These are phyloP conservation scores for Lasiosphaeria hispida DNA, from an alignment of 495 filamentous ascomycete genomes.

Conservation along the genomic window DNA sequence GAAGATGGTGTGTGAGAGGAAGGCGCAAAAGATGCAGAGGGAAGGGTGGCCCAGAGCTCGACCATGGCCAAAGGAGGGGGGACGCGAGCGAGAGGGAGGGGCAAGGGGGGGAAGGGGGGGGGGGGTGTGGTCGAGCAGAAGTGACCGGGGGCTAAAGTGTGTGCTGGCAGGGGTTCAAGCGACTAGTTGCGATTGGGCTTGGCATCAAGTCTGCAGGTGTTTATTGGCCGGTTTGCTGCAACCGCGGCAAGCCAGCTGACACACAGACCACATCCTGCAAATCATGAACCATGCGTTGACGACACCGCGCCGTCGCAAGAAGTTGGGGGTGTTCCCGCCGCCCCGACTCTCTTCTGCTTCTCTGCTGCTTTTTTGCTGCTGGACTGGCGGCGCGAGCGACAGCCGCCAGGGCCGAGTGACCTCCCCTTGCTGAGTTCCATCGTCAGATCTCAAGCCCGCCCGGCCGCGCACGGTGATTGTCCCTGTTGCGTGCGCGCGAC, in stretches of 20 bases:
- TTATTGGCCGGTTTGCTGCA: slow-evolving; percentile 25
- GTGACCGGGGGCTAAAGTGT: slow-evolving; percentile 12
- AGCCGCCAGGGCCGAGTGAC: no score
- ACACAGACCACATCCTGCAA: slow-evolving; percentile 31
- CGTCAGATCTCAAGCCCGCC: no score
- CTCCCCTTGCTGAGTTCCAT: no score
- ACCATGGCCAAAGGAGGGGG: slow-evolving; percentile 17
- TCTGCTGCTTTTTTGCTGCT: no score
- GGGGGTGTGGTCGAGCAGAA: slow-evolving; percentile 18
- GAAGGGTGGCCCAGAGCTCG: slow-evolving; percentile 17
- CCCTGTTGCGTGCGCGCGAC: no score
- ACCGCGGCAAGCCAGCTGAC: slow-evolving; percentile 28
- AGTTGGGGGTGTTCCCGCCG: background rate
- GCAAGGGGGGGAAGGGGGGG: slow-evolving; percentile 8
- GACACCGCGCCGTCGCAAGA: slow-evolving; percentile 11
- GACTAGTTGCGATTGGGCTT: slow-evolving; percentile 29
- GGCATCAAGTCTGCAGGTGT: slow-evolving; percentile 8
- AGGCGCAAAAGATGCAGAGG: slow-evolving; percentile 7
- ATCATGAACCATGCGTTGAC: slow-evolving; percentile 28
- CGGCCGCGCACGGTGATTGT: no score
- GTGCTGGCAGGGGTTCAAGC: slow-evolving; percentile 23
- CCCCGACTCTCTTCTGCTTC: background rate
- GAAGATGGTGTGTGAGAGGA: slow-evolving; percentile 29
- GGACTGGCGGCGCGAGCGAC: no score
- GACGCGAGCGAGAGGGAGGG: slow-evolving; percentile 18